These are phyloP conservation scores for Fusarium penzigii DNA, from an alignment of 2,329 filamentous ascomycete genomes.

Conservation along the genomic window DNA sequence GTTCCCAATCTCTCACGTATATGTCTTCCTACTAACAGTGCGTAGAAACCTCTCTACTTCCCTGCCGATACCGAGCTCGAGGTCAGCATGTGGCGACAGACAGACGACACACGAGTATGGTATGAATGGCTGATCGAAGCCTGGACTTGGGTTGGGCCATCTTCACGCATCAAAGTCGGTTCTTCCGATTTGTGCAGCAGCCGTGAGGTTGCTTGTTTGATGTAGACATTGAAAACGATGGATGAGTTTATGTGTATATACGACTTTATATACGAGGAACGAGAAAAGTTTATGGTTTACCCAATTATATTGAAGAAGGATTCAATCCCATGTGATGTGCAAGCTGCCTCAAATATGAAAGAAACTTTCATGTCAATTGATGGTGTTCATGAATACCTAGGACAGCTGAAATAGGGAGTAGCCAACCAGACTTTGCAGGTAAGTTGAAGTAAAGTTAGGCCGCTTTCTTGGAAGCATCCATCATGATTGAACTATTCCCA, in stretches of 20 bases:
- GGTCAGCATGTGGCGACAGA: constrained; percentile 94
- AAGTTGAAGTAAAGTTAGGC: no score
- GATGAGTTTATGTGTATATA: not conserved
- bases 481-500: no score
- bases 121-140: constrained; percentile 97
- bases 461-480: no score
- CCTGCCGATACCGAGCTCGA: constrained; percentile 84
- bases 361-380: no score
- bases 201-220: constrained; percentile 68
- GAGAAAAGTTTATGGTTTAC: not conserved
- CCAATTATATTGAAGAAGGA: no score
- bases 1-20: constrained; percentile 19
- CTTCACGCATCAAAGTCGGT: constrained; percentile 64
- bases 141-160: constrained; percentile 65
- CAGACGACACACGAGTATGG: constrained; percentile 94
- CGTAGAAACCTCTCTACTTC: constrained; percentile 78
- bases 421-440: no score
- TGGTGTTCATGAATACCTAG: no score
- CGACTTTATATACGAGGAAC: not conserved
- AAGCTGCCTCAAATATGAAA: no score
- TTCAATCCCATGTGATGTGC: no score
- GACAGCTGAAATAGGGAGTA: no score
- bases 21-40: constrained; percentile 5
- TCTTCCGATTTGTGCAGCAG: constrained; percentile 69
- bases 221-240: constrained; percentile 45